Base-by-base conservation (phyloP, 1,139 yeast genomes). In the Zhuliangozyma parablackwelliae region DNA sequence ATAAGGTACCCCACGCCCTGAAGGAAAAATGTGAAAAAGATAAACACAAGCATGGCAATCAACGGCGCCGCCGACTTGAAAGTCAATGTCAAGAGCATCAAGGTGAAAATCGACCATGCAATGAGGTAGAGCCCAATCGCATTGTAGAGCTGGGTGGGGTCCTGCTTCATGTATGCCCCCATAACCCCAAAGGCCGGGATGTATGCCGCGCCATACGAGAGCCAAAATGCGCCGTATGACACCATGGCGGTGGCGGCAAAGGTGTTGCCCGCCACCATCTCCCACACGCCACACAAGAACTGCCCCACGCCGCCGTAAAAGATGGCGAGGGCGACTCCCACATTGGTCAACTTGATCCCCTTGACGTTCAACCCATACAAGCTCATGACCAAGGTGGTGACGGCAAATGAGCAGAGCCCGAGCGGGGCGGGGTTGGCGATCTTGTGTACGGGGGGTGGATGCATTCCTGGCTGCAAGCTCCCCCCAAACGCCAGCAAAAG, bases 361-460 rank as follows among this genome's bases (percentile, higher is more conserved):
- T 61, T 62, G 13, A 73, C 74, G 43, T 52, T 57, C 12, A 69
- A 68, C 38, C 68, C 68, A 41, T 40, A 50, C 53, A 77, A 63
- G 2, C 74, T 65, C 43, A 71, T 61, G 7, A 67, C 64, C 47
- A 78, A 67, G 2, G 81, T 75, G 28, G 76, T 64, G 42, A 72
- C 48, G 16, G 72, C 69, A 56, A 76, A 80, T 5, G 76, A 79
- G 26, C 73, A 62, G 39, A 79, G 64, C 3, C 84, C 85, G 42
- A 78, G 59, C 8, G 86, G 83, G 28, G 78, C 77, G 1, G 86
- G 83, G 48, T 80, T 78, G 28, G 74, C 82, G 40, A 68, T 57
- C 33, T 60, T 44, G 36, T 59, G 50, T 21, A 42, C 46, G 20
- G 72, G 66, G 35, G 54, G 59, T 5, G 73, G 69, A 0, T 67